Base-by-base conservation (phyloP, 1,284 basidiomycete species). In the Trichosporon inkin region DNA sequence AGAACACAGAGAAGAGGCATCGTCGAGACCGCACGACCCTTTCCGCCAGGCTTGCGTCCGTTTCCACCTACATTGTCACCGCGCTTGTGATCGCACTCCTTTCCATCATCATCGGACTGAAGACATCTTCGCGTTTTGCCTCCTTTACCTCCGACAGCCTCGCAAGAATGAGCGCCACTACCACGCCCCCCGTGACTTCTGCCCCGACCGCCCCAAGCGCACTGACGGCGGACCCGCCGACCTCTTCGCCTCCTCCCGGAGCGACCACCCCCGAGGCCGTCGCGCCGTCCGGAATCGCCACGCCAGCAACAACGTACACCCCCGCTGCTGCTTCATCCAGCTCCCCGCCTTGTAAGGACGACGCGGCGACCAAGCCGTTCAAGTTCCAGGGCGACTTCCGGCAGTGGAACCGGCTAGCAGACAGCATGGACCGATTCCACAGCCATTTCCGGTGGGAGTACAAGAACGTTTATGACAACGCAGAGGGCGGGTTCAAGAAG, bases 401-500 rank as follows among this genome's bases (percentile, higher is more conserved):
- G 44, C 22, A 62, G 20, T 64, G 63, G 63, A 64, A 64, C 63
- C 55, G 73, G 10, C 61, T 78, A 44, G 77, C 77, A 3, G 70
- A 69, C 10, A 61, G 65, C 6, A 78, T 78, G 77, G 66, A 73
- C 40, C 54, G 62, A 20, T 78, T 70, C 61, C 77, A 78, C 59
- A 59, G 57, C 11, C 70, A 73, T 54, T 78, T 77, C 62, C 54
- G 70, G 62, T 69, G 69, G 57, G 73, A 72, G 60, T 78, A 74
- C 60, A 65, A 71, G 17, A 57, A 67, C 24, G 66, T 74, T 3
- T 77, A 77, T 62, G 63, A 83, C 81, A 75, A 81, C 17, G 81
- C 82, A 11, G 82, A 84, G 66, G 83, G 83, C 13, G 79, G 81
- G 1, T 85, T 82, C 71, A 74, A 78, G 55, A 74, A 75, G 39